Evolutionary conservation across 2,329 filamentous ascomycete genomes (phyloP).

Genomic region (Pseudogymnoascus sp.): DNA sequence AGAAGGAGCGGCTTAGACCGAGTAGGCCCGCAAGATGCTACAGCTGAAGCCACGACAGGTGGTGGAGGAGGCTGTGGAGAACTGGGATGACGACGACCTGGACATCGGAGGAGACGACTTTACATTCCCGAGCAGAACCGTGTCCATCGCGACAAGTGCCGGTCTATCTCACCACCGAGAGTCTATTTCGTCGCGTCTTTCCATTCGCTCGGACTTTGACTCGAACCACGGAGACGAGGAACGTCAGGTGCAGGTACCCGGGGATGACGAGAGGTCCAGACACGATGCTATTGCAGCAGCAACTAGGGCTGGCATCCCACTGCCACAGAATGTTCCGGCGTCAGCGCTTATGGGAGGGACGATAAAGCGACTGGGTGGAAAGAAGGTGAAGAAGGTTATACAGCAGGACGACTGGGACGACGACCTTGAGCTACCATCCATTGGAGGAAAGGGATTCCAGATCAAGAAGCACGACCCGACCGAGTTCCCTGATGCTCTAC

Average conservation of each 20-base stretch:
- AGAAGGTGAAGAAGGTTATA: constrained; percentile 62
- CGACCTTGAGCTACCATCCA: constrained; percentile 60
- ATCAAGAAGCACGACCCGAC: constrained; percentile 54
- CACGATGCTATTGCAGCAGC: constrained; percentile 80
- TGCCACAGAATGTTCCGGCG: constrained; percentile 76
- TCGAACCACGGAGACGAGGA: constrained; percentile 73
- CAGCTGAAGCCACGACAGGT: constrained; percentile 24
- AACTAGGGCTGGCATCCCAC: constrained; percentile 80
- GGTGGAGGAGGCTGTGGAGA: constrained; percentile 57
- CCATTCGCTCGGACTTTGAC: constrained; percentile 74
- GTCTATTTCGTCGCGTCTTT: constrained; percentile 72
- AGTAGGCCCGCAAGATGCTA: background rate
- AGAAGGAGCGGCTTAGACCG: background rate
- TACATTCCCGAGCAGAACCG: constrained; percentile 40
- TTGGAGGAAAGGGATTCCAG: constrained; percentile 47
- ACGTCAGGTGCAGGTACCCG: constrained; percentile 75
- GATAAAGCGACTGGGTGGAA: constrained; percentile 78
- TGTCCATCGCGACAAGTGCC: constrained; percentile 32
- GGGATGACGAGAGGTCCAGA: constrained; percentile 76
- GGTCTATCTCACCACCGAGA: constrained; percentile 50
- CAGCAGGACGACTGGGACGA: constrained; percentile 79
- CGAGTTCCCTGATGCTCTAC: constrained; percentile 56
- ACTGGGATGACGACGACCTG: constrained; percentile 73
- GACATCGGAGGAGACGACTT: constrained; percentile 60
- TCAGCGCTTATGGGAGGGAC: constrained; percentile 87